Evolutionary conservation across 345 rosid species (phyloP), one percentile per base, ranked within the genome.

Genomic region (Xanthoceras sorbifolium): DNA sequence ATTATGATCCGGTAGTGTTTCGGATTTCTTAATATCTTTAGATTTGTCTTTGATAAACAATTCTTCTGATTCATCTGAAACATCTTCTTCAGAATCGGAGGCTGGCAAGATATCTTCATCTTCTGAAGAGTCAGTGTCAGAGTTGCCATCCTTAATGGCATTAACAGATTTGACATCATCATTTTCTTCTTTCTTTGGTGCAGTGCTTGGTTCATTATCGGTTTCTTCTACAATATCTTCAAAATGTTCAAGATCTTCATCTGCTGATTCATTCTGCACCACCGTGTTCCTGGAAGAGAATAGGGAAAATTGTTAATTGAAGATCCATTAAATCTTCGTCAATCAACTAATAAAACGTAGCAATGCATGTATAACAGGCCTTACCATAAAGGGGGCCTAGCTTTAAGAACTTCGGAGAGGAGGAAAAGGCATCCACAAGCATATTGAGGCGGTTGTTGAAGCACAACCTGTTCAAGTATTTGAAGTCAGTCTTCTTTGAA

Each of bases 391-490:
- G 91, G 95, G 0, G 95, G 94, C 67, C 95, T 88, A 59, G 97
- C 91, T 85, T 92, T 96, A 65, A 93, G 93, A 74, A 93, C 92
- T 85, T 96, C 99, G 22, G 99, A 96, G 32, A 96, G 85, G 74
- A 92, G 94, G 86, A 96, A 93, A 67, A 96, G 91, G 85, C 89
- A 96, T 74, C 97, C 99, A 74, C 99, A 93, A 32, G 99, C 91
- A 86, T 86, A 90, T 60, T 93, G 95, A 65, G 99, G 93, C 42
- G 98, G 98, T 86, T 90, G 98, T 79, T 92, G 99, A 73, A 96
- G 90, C 20, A 94, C 93, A 77, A 93, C 95, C 99, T 96, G 88
- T 55, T 76, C 77, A 82, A 81, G 72, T 29, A 79, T 73, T 69
- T 59, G 68, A 76, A 18, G 69, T 79, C 68, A 82, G 71, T 59